Evolutionary conservation across 164 flowering plant genomes (phyloP), one percentile per base, ranked within the genome.

Genomic region (Macadamia integrifolia): DNA sequence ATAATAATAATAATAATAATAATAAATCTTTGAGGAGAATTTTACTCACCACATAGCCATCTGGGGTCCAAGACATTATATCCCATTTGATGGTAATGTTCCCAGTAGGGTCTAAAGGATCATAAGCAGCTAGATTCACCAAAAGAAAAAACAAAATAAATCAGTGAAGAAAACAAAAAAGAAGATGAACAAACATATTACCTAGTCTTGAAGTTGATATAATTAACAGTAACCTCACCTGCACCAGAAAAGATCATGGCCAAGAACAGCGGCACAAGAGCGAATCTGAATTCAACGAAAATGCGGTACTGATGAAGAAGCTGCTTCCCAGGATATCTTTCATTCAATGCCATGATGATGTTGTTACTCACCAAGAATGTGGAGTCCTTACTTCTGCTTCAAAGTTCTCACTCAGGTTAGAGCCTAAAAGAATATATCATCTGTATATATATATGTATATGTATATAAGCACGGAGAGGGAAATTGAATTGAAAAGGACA

Each of bases 51-150:
- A 86, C 82, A 77, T 84, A 86, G 46, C 89, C 89, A 73, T 86
- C 89, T 18, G 85, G 63, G 8, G 87, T 84, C 89, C 89, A 86
- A 30, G 84, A 80, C 66, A 84, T 69, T 17, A 86, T 70, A 66
- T 86, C 89, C 89, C 89, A 86, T 78, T 79, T 84, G 62, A 86
- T 82, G 6, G 82, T 80, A 6, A 86, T 74, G 74, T 84, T 86
- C 18, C 87, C 89, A 42, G 46, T 81, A 0, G 89, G 89, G 70
- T 86, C 89, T 76, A 86, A 60, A 6, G 80, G 76, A 73, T 86
- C 87, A 65, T 82, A 84, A 18, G 89, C 87, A 61, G 29, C 89
- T 86, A 44, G 62, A 61, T 61, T 30, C 23, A 71, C 30, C 30
- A 57, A 53, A 48, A 58, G 12, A 55, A 32, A 65, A 5, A 67